Evolutionary conservation across 352 stramenopile genomes (phyloP).

Genomic region (Phytophthora chlamydospora): DNA sequence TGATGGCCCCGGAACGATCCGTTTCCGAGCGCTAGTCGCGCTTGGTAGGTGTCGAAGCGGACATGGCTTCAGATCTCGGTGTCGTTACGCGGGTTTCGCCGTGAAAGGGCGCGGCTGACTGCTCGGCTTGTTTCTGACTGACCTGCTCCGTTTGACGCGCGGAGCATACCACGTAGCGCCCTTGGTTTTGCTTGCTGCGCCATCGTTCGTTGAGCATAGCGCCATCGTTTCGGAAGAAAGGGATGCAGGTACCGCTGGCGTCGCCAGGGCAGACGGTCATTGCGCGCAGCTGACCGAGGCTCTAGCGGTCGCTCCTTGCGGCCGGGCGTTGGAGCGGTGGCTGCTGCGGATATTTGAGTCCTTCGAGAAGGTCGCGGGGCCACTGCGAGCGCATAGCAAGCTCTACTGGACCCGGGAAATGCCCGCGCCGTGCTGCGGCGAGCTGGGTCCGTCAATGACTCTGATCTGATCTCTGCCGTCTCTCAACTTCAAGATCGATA

Average conservation of each 20-base stretch:
- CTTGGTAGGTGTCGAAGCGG: not conserved
- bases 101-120: constrained; percentile 25
- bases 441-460: too few species aligned
- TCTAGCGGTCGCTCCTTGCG: too few species aligned
- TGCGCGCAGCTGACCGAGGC: not conserved
- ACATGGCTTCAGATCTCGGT: constrained; percentile 33
- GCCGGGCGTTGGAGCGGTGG: too few species aligned
- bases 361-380: too few species aligned
- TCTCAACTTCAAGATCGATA: too few species aligned
- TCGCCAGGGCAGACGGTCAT: not conserved
- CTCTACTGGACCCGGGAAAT: too few species aligned
- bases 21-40: constrained; percentile 15
- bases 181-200: constrained; percentile 1
- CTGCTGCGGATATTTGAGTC: too few species aligned
- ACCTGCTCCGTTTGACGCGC: constrained; percentile 22
- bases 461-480: too few species aligned
- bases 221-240: constrained; percentile 5
- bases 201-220: not conserved
- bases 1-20: too few species aligned
- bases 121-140: constrained; percentile 31
- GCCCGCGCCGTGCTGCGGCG: too few species aligned
- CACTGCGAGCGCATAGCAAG: too few species aligned
- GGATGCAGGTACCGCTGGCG: not conserved
- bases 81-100: constrained; percentile 10
- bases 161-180: constrained; percentile 4